phyloP scores from a whole-genome alignment of 2,329 filamentous ascomycete genomes.

The Aspergillus versicolor region DNA sequence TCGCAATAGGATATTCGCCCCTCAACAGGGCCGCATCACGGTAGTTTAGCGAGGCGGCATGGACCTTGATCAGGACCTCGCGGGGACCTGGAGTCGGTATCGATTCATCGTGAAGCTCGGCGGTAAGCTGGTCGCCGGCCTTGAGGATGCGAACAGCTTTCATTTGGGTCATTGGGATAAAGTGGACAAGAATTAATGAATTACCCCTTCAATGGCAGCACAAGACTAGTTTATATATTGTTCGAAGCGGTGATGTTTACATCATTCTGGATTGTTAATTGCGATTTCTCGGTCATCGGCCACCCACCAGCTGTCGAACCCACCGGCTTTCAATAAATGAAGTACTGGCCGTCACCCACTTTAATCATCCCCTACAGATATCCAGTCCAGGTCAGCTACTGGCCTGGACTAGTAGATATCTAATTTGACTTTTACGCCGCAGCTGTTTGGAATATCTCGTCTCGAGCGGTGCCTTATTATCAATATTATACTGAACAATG shows the following conservation, averaged over 20 bases:
- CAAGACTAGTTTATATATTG: too few species aligned
- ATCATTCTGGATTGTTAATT: too few species aligned
- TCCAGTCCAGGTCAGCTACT: not conserved
- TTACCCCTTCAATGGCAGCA: too few species aligned
- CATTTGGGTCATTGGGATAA: not conserved
- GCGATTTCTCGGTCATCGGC: too few species aligned
- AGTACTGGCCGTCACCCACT: too few species aligned
- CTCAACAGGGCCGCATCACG: not conserved
- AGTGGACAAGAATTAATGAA: too few species aligned
- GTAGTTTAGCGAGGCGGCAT: not conserved
- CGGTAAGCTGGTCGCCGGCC: not conserved
- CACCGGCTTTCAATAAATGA: too few species aligned
- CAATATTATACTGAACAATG: not conserved
- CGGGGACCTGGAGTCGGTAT: not conserved
- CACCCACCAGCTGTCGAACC: too few species aligned
- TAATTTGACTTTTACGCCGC: constrained; percentile 7
- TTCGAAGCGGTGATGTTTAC: too few species aligned
- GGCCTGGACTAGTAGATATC: not conserved
- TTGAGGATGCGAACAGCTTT: not conserved
- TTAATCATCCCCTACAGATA: too few species aligned
- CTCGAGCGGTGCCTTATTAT: not conserved
- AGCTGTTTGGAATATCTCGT: not conserved
- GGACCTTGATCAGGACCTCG: not conserved
- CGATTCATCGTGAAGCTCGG: not conserved
- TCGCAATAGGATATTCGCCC: not conserved